Evolutionary conservation across 176 grass and related monocot genomes (phyloP).

Genomic region (Carex littledalei): DNA sequence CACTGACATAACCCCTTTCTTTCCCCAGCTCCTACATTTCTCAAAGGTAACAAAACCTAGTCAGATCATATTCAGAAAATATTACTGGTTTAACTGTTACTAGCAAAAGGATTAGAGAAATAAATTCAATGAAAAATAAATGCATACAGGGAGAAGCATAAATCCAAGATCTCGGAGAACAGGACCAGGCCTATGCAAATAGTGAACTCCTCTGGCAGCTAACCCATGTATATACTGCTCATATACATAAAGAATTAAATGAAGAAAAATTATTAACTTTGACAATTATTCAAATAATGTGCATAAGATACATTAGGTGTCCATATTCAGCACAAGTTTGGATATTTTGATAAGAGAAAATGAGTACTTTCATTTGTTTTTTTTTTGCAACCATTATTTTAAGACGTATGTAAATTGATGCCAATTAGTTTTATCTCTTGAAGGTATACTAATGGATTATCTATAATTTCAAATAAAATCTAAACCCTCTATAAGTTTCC

Average conservation of each 20-base stretch:
- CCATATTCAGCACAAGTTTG: background rate
- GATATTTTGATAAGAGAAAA: background rate
- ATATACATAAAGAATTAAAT: slow-evolving; percentile 25
- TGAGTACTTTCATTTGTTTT: background rate
- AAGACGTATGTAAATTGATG: background rate
- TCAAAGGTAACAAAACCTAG: slow-evolving; percentile 8
- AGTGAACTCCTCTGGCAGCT: slow-evolving; percentile 95
- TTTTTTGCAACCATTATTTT: background rate
- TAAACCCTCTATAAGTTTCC: background rate
- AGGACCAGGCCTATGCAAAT: slow-evolving; percentile 90
- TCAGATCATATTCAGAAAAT: slow-evolving; percentile 1
- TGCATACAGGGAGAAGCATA: slow-evolving; percentile 88
- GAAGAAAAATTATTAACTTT: background rate
- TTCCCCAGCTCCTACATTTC: slow-evolving; percentile 64
- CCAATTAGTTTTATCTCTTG: background rate
- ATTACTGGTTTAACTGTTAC: background rate
- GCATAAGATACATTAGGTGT: background rate
- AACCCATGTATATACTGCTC: slow-evolving; percentile 91
- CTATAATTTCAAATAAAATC: background rate
- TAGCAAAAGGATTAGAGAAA: background rate
- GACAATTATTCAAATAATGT: background rate
- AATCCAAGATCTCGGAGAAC: slow-evolving; percentile 90
- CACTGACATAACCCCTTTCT: slow-evolving; percentile 76
- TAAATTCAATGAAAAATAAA: slow-evolving; percentile 15
- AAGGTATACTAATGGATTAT: background rate